A percentile compares a stretch with the other conserved stretches of the same genome.
These are phyloP conservation scores for Synchytrium microbalum DNA, from an alignment of 371 early-diverging fungal species.

Conservation along the genomic window DNA sequence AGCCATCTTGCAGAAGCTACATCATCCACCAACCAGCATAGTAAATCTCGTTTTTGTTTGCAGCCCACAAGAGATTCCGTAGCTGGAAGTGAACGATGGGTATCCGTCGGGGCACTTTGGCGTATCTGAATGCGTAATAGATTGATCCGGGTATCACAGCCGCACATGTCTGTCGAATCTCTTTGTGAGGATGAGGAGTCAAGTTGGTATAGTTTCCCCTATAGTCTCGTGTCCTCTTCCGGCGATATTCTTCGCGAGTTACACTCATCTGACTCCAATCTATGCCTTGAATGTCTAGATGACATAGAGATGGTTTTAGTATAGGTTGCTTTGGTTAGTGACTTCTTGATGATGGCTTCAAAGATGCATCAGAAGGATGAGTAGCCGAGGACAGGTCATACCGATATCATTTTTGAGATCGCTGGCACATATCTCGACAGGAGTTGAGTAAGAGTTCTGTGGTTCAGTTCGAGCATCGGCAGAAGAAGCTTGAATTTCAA, in stretches of 20 bases:
- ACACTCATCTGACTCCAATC: slow-evolving; percentile 22
- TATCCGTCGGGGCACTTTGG: slow-evolving; percentile 28
- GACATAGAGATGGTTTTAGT: background rate
- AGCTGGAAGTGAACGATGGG: slow-evolving; percentile 62
- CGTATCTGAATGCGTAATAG: slow-evolving; percentile 36
- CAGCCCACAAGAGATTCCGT: slow-evolving; percentile 63
- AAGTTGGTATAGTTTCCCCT: slow-evolving; percentile 23
- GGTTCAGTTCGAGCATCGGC: too few species aligned
- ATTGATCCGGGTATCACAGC: slow-evolving; percentile 7
- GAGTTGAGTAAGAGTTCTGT: background rate
- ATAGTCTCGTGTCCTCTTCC: slow-evolving; percentile 20
- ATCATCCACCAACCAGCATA: slow-evolving; percentile 28
- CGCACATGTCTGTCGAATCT: slow-evolving; percentile 9
- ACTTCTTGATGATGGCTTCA: too few species aligned
- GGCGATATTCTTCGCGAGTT: slow-evolving; percentile 22
- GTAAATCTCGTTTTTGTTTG: slow-evolving; percentile 62
- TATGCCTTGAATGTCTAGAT: slow-evolving; percentile 35
- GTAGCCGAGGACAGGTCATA: too few species aligned
- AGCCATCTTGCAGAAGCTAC: background rate
- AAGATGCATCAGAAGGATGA: too few species aligned
- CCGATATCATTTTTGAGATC: too few species aligned
- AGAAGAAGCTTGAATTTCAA: too few species aligned
- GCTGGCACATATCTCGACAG: background rate
- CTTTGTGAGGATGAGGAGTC: slow-evolving; percentile 10
- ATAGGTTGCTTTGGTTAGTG: too few species aligned